Percentiles rank a stretch among this genome's conserved stretches.
Evolutionary conservation across 2,329 filamentous ascomycete genomes (phyloP).

Genomic region (Fusarium nygamai): DNA sequence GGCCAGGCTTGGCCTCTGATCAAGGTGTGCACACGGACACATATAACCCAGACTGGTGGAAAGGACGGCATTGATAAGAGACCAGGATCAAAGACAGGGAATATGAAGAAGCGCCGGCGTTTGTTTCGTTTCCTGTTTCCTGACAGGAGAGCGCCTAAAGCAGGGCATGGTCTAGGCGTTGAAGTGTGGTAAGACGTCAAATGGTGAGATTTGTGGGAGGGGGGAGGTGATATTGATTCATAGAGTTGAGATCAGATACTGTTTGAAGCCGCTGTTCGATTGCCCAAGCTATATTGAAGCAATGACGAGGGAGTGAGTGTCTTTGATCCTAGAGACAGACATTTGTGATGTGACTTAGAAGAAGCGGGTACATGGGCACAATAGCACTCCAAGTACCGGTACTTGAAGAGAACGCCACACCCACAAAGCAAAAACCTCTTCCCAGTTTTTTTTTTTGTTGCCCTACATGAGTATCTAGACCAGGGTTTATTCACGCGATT

Average conservation of each 20-base stretch:
- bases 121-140: constrained; percentile 45
- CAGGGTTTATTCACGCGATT: background rate
- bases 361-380: constrained; percentile 25
- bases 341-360: background rate
- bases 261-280: background rate
- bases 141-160: constrained; percentile 40
- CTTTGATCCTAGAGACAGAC: constrained; percentile 1
- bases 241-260: background rate
- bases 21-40: background rate
- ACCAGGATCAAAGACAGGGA: constrained; percentile 30
- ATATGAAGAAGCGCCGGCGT: constrained; percentile 39
- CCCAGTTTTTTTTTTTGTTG: constrained; percentile 7
- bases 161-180: constrained; percentile 14
- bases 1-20: constrained; percentile 5
- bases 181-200: constrained; percentile 20
- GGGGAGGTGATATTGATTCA: constrained; percentile 17
- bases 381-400: constrained; percentile 33
- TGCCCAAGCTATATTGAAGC: background rate
- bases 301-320: constrained; percentile 23
- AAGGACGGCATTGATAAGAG: constrained; percentile 19
- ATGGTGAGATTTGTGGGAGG: constrained; percentile 7
- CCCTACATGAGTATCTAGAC: constrained; percentile 5
- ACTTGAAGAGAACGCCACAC: constrained; percentile 35
- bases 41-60: constrained; percentile 4
- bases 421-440: constrained; percentile 2